Evolutionary conservation across 306 rosid genomes (phyloP), one percentile per base, ranked within the genome.

Genomic region (Rosa rugosa): DNA sequence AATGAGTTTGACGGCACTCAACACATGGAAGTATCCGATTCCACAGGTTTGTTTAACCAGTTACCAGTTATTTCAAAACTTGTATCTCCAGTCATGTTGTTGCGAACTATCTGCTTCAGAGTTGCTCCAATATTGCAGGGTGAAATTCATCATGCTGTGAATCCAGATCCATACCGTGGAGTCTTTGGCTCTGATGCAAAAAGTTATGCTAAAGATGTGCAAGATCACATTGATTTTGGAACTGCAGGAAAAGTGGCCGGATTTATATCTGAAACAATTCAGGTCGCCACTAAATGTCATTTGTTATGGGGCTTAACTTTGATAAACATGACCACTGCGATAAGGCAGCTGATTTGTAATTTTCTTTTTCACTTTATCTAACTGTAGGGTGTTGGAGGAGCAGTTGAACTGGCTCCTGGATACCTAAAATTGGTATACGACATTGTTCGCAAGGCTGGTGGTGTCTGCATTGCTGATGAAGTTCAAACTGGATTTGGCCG

Each of bases 401-500:
- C 97, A 25, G 93, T 92, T 80, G 97, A 94, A 81, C 80, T 94
- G 77, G 94, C 90, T 46, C 93, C 97, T 34, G 97, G 97, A 75
- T 92, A 92, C 83, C 85, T 94, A 81, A 94, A 94, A 85, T 83
- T 79, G 54, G 96, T 87, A 51, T 94, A 94, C 72, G 97, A 90
- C 81, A 90, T 94, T 31, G 81, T 92, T 64, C 93, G 44, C 80
- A 90, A 90, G 83, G 96, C 96, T 14, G 97, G 97, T 75, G 98
- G 98, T 77, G 90, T 94, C 85, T 89, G 97, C 88, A 90, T 94
- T 74, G 97, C 98, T 5, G 98, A 91, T 85, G 98, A 94, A 86
- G 98, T 94, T 34, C 98, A 94, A 82, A 94, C 97, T 42, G 98
- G 96, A 27, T 94, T 94, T 83, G 97, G 98, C 23, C 98, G 94